Base-by-base conservation (phyloP, 78 protist species). In the Dictyostelium capitatum region DNA sequence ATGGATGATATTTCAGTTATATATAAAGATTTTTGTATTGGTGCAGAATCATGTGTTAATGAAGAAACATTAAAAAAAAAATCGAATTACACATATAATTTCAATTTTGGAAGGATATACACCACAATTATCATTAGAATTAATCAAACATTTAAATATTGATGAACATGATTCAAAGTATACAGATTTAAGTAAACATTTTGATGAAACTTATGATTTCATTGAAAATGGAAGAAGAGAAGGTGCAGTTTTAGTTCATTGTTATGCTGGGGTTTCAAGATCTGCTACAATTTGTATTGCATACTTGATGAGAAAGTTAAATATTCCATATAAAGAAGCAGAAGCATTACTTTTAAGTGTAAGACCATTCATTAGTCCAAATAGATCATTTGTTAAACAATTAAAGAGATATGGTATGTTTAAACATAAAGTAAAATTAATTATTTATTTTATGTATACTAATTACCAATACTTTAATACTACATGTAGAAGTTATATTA, bases 211-310 rank as follows among this genome's bases (percentile, higher is more conserved):
- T 28, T 89, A 85, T 57, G 64, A 84, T 19, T 83, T 78, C 70
- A 94, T 94, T 47, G 89, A 87, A 12, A 57, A 87, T 23, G 93
- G 91, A 23, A 92, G 91, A 84, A 48, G n/a, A 56, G 87, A 67
- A 23, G 95, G 95, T 48, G 89, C 41, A 14, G 95, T 95, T 20
- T 79, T 95, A 15, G 96, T 95, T 67, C 97, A 95, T 75, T 95
- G 79, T 64, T 62, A 69, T 56, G 95, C 95, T 23, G 97, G 97
- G 20, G 75, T 95, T 47, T 95, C 97, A 56, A 51, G 97, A 20
- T 84, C 93, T 30, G 82, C 95, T 2, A 57, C 91, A 47, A 32
- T 93, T 15, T 67, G 80, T 74, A 84, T 95, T 0, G 95, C 95
- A 4, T 95, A 95, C 80, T 43, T 82, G 43, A 95, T 95, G 92